A percentile compares a stretch with the other conserved stretches of the same genome.
These are phyloP conservation scores for Aspergillus fumigatus DNA, from an alignment of 2,329 filamentous ascomycete genomes.

Conservation along the genomic window DNA sequence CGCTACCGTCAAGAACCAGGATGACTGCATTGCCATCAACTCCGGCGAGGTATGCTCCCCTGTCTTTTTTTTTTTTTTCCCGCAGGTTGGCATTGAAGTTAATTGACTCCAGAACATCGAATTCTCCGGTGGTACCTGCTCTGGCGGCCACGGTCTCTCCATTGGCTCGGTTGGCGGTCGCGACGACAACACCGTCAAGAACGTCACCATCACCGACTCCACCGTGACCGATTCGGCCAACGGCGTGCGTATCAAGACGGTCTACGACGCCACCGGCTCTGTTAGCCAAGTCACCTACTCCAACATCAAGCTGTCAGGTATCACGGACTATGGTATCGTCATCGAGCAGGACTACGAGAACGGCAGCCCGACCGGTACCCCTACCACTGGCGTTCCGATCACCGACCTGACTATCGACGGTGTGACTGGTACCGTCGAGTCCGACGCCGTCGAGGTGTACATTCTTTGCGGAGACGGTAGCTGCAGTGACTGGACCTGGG, in stretches of 20 bases:
- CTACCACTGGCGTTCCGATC: conserved; percentile 39
- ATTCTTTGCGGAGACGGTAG: conserved; percentile 53
- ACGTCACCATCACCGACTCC: conserved; percentile 48
- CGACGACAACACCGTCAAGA: conserved; percentile 50
- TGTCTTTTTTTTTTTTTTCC: too few relatives aligned
- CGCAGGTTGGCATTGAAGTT: neutral
- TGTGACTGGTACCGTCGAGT: conserved; percentile 33
- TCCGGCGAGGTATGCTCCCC: conserved; percentile 41
- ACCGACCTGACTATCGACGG: conserved; percentile 34
- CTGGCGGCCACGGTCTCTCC: conserved; percentile 49
- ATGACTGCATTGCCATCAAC: conserved; percentile 58
- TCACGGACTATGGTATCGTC: conserved; percentile 53
- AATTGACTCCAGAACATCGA: conserved; percentile 19
- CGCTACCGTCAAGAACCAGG: conserved; percentile 54
- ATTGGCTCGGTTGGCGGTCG: conserved; percentile 58
- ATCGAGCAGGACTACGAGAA: conserved; percentile 57
- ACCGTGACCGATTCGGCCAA: conserved; percentile 51
- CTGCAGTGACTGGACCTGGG: conserved; percentile 54
- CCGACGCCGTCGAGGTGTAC: conserved; percentile 42
- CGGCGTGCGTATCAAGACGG: conserved; percentile 57
- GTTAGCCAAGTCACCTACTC: conserved; percentile 52
- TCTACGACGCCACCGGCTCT: conserved; percentile 48
- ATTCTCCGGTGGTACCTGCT: conserved; percentile 28
- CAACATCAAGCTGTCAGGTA: conserved; percentile 48
- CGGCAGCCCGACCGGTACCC: conserved; percentile 38